phyloP scores from a whole-genome alignment of 83 land plant genomes.

The Diphasiastrum complanatum region DNA sequence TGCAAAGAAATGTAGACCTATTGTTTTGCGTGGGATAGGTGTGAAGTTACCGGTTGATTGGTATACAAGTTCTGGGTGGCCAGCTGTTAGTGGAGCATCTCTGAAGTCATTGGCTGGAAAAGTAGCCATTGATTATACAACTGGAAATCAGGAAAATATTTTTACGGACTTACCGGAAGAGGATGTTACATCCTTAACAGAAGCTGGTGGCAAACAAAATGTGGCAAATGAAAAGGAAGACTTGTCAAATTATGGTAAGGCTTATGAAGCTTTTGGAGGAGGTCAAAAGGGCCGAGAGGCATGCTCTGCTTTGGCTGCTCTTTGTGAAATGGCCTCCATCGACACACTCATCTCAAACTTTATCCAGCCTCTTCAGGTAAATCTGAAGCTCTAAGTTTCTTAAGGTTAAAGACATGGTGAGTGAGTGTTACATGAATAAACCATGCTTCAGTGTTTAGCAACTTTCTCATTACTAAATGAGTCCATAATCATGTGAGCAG shows the following conservation, averaged over 20 bases:
- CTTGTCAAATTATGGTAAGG: constrained; percentile 65
- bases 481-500: too few species aligned
- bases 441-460: too few species aligned
- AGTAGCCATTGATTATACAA: constrained; percentile 50
- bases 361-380: constrained; percentile 87
- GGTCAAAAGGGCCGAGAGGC: constrained; percentile 70
- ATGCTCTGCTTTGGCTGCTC: constrained; percentile 84
- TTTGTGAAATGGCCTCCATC: constrained; percentile 84
- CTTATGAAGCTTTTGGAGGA: constrained; percentile 67
- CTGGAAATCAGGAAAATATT: constrained; percentile 21
- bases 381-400: too few species aligned
- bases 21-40: constrained; percentile 43
- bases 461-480: too few species aligned
- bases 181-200: constrained; percentile 25
- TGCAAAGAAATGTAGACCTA: constrained; percentile 53
- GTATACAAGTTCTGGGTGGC: constrained; percentile 78
- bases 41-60: constrained; percentile 45
- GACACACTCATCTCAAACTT: constrained; percentile 89
- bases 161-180: constrained; percentile 12
- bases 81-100: constrained; percentile 70
- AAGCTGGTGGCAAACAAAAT: constrained; percentile 11
- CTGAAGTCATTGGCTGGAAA: constrained; percentile 60
- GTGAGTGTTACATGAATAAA: too few species aligned
- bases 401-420: too few species aligned
- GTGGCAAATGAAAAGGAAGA: constrained; percentile 16